phyloP scores from a whole-genome alignment of 2,329 filamentous ascomycete genomes.

The Colletotrichum camelliae region DNA sequence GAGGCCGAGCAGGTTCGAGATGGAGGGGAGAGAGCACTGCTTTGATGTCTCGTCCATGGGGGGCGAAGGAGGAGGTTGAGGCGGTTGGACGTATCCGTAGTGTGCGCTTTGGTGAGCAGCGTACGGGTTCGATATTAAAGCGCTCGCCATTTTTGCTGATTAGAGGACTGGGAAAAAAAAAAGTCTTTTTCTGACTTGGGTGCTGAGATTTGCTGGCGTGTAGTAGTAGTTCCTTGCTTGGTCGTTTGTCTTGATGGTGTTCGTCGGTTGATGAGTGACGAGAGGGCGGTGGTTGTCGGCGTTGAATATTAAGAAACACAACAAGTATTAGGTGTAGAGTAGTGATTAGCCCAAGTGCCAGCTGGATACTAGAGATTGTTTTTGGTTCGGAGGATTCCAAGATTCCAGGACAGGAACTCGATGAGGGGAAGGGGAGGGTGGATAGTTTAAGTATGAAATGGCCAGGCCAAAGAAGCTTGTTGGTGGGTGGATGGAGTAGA shows the following conservation, averaged over 20 bases:
- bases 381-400: slow-evolving; percentile 30
- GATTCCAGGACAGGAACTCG: slow-evolving; percentile 21
- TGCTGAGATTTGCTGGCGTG: neutral
- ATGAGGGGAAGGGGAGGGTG: slow-evolving; percentile 33
- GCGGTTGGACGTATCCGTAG: slow-evolving; percentile 54
- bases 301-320: slow-evolving; percentile 28
- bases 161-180: neutral
- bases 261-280: slow-evolving; percentile 9
- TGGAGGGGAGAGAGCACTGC: slow-evolving; percentile 84
- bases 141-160: slow-evolving; percentile 26
- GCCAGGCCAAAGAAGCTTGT: slow-evolving; percentile 43
- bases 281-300: slow-evolving; percentile 6
- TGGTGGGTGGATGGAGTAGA: slow-evolving; percentile 36
- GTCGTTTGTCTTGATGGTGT: neutral
- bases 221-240: neutral
- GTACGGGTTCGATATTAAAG: slow-evolving; percentile 45
- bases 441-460: slow-evolving; percentile 50
- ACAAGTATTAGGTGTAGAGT: slow-evolving; percentile 28
- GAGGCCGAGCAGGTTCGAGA: slow-evolving; percentile 86
- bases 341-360: slow-evolving; percentile 38
- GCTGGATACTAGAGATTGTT: slow-evolving; percentile 33
- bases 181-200: neutral
- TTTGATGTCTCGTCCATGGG: slow-evolving; percentile 76
- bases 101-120: slow-evolving; percentile 50
- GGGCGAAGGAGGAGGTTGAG: slow-evolving; percentile 74